Base-by-base conservation (phyloP, 2,329 filamentous ascomycete species). In the Albifimbria verrucaria region DNA sequence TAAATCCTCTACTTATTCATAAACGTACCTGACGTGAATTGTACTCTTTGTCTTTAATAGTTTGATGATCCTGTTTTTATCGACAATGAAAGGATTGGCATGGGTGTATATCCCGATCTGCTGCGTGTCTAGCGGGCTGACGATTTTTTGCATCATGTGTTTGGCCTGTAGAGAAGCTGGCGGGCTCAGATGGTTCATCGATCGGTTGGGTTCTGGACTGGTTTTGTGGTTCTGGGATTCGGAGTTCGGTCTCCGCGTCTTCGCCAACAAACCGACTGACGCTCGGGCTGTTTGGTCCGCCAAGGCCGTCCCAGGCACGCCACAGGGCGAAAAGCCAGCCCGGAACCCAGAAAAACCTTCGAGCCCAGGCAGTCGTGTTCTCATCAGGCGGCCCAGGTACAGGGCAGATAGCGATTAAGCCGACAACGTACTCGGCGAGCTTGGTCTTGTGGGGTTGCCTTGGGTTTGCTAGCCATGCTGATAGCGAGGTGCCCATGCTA, bases 401-500 rank as follows among this genome's bases (percentile, higher is more conserved):
- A 2, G 94, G 93, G 58, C 92, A 97, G 22, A 97, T 86, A 3
- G 86, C 90, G 25, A 97, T 76, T 7, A 97, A 67, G 1, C 90
- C 92, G 46, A 86, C 72, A n/a, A 95, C 80, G 63, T 89, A 77
- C 10, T 85, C 70, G 26, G 81, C 76, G n/a, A 90, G 62, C 1
- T 74, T 67, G 23, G 76, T 75, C 21, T 70, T 74, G 54, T 85
- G 73, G 1, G 78, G 70, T 20, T 60, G 42, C 15, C 60, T 61
- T 2, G 56, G 65, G 60, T 69, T 75, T 10, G 90, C 87, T 49
- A 97, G 75, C 17, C 87, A 74, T 23, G 89, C 86, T 6, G 87
- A 84, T 20, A 97, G 75, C 3, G 89, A 89, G 54, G 89, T 92
- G 7, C 94, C 94, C 83, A 97, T 88, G 67, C 91, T 96, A 65